These are phyloP conservation scores for Wickerhamomyces alni DNA, from an alignment of 805 yeast species.

Conservation along the genomic window DNA sequence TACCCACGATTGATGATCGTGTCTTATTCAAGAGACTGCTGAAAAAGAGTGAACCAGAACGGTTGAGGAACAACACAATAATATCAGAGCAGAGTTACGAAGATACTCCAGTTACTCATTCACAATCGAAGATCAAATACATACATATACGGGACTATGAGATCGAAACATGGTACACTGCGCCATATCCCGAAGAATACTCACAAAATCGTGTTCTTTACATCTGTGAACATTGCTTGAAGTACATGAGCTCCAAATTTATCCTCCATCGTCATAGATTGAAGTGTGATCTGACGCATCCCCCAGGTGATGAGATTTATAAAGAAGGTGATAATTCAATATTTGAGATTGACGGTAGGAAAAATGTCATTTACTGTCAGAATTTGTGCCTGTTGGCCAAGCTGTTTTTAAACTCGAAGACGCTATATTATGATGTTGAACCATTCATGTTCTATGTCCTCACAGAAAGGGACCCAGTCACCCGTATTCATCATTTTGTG, in stretches of 20 bases:
- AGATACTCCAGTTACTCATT: slow-evolving; percentile 5
- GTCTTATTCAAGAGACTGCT: slow-evolving; percentile 38
- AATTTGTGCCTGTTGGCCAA: slow-evolving; percentile 87
- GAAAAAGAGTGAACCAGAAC: slow-evolving; percentile 33
- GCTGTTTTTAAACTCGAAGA: slow-evolving; percentile 82
- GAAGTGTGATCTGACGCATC: slow-evolving; percentile 67
- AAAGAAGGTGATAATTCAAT: slow-evolving; percentile 64
- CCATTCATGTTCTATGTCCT: slow-evolving; percentile 88
- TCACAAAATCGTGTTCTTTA: slow-evolving; percentile 55
- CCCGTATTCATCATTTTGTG: slow-evolving; percentile 62
- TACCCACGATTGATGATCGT: slow-evolving; percentile 51
- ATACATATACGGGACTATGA: slow-evolving; percentile 69
- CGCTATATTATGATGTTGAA: slow-evolving; percentile 91
- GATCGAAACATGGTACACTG: slow-evolving; percentile 86
- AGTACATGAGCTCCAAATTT: slow-evolving; percentile 67
- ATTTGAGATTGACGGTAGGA: slow-evolving; percentile 92
- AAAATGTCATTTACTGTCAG: slow-evolving; percentile 77
- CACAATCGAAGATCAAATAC: slow-evolving; percentile 29
- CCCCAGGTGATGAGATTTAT: slow-evolving; percentile 92
- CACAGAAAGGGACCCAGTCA: slow-evolving; percentile 52
- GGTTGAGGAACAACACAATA: slow-evolving; percentile 30
- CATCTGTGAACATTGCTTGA: slow-evolving; percentile 80
- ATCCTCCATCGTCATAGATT: slow-evolving; percentile 62
- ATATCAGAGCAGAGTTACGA: slow-evolving; percentile 18
- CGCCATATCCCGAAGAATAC: slow-evolving; percentile 90